Evolutionary conservation across 306 rosid genomes (phyloP).

Genomic region (Cicer bijugum): DNA sequence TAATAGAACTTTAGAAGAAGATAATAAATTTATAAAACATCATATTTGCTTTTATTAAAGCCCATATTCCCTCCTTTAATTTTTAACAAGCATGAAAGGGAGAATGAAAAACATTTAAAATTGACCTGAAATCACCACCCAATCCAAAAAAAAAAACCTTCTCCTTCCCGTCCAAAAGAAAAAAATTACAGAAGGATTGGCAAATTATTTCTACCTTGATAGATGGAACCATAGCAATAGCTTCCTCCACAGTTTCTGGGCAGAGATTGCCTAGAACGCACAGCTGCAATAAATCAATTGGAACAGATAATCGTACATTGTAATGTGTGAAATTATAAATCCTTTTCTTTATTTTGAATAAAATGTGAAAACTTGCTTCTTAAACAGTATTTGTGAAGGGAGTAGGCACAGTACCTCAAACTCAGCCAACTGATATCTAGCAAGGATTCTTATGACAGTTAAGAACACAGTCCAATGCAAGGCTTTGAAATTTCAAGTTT

Average conservation of each 20-base stretch:
- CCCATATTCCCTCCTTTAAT: conserved; percentile 4
- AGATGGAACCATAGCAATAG: conserved; percentile 96
- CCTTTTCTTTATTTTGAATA: conserved; percentile 3
- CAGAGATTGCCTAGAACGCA: conserved; percentile 99
- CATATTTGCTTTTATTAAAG: not conserved
- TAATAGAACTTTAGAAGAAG: not conserved
- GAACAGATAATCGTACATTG: conserved; percentile 8
- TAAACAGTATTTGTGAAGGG: not conserved
- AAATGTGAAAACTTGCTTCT: conserved; percentile 7
- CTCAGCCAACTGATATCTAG: conserved; percentile 86
- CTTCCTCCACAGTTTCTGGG: conserved; percentile 99
- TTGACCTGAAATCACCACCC: not conserved
- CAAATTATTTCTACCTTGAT: conserved; percentile 66
- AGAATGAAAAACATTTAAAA: conserved; percentile 30
- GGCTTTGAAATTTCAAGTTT: conserved; percentile 29
- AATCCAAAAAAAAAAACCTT: not conserved
- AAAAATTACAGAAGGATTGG: conserved; percentile 7
- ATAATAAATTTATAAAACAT: not conserved
- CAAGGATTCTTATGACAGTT: conserved; percentile 75
- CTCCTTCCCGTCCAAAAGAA: not conserved
- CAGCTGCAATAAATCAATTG: conserved; percentile 59
- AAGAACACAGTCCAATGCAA: conserved; percentile 55
- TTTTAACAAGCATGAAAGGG: conserved; percentile 28
- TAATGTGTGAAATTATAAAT: conserved; percentile 4
- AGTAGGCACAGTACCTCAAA: conserved; percentile 69